Percentiles rank a stretch among this genome's conserved stretches.
Conservation (phyloP, 768 basidiomycete genomes). For the Xanthoconium stramineum region DNA sequence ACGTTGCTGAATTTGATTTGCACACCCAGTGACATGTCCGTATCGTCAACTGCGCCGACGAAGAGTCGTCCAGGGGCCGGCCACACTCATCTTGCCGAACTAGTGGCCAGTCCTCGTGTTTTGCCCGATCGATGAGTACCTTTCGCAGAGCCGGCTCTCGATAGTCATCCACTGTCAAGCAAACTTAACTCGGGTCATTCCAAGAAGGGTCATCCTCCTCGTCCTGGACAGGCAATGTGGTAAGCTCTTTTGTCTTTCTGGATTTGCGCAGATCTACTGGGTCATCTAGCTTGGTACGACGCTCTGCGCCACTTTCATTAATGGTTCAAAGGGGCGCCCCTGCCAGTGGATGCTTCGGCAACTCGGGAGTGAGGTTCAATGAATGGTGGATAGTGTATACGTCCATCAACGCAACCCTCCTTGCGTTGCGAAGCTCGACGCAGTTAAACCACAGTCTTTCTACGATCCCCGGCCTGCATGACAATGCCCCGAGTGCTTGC, state of each 20-base stretch:
- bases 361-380: background rate
- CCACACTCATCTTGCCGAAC: conserved; percentile 49
- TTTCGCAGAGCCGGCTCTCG: background rate
- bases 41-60: background rate
- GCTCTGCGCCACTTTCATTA: conserved; percentile 35
- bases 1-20: conserved; percentile 49
- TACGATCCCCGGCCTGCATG: conserved; percentile 44
- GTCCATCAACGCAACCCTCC: conserved; percentile 40
- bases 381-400: conserved; percentile 36
- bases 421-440: no score
- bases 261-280: background rate
- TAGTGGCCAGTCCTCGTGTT: conserved; percentile 8
- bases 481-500: background rate
- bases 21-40: background rate
- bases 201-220: conserved; percentile 39
- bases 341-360: no score
- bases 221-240: conserved; percentile 57
- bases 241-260: background rate
- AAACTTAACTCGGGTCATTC: conserved; percentile 55
- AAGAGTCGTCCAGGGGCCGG: conserved; percentile 38
- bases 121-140: conserved; percentile 37
- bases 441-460: no score
- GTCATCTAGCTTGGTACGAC: conserved; percentile 6
- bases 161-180: conserved; percentile 28
- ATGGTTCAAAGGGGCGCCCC: conserved; percentile 32